These are phyloP conservation scores for Xylariaceae sp. DNA, from an alignment of 2,329 filamentous ascomycete species.

Conservation along the genomic window DNA sequence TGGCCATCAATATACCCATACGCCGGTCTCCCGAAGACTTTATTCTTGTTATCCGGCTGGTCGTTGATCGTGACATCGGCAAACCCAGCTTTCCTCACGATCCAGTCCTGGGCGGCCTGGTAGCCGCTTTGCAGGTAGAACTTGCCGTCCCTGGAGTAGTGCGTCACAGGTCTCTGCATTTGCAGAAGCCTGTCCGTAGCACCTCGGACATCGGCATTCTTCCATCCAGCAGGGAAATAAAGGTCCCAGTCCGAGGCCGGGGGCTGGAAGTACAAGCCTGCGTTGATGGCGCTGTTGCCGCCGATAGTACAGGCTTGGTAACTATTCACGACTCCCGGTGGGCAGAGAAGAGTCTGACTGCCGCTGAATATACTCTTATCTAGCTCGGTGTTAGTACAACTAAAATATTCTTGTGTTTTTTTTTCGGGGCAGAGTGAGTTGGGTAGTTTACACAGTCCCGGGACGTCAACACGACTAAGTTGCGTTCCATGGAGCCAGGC, in stretches of 20 bases:
- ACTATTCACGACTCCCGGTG: conserved; percentile 35
- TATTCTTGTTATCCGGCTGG: conserved; percentile 39
- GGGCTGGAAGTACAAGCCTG: conserved; percentile 48
- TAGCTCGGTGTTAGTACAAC: conserved; percentile 13
- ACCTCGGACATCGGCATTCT: conserved; percentile 41
- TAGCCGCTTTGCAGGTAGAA: conserved; percentile 45
- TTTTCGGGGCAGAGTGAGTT: background rate
- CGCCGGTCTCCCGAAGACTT: conserved; percentile 43
- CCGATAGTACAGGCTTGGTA: conserved; percentile 48
- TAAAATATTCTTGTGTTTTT: background rate
- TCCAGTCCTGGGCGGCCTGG: conserved; percentile 42
- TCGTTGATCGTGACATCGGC: conserved; percentile 43
- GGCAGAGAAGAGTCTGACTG: conserved; percentile 37
- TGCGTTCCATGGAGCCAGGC: conserved; percentile 43
- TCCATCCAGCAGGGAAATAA: conserved; percentile 47
- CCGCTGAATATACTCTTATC: conserved; percentile 45
- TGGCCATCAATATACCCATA: conserved; percentile 46
- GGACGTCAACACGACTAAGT: conserved; percentile 48
- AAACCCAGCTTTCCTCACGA: conserved; percentile 45
- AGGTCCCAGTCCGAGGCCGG: conserved; percentile 48
- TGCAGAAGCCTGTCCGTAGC: conserved; percentile 41
- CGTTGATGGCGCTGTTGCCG: conserved; percentile 49
- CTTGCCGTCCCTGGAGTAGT: conserved; percentile 40
- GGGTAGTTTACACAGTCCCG: conserved; percentile 40
- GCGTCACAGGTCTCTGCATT: conserved; percentile 39